Evolutionary conservation across 139 green algal genomes (phyloP).

Genomic region (Choricystis sp.): DNA sequence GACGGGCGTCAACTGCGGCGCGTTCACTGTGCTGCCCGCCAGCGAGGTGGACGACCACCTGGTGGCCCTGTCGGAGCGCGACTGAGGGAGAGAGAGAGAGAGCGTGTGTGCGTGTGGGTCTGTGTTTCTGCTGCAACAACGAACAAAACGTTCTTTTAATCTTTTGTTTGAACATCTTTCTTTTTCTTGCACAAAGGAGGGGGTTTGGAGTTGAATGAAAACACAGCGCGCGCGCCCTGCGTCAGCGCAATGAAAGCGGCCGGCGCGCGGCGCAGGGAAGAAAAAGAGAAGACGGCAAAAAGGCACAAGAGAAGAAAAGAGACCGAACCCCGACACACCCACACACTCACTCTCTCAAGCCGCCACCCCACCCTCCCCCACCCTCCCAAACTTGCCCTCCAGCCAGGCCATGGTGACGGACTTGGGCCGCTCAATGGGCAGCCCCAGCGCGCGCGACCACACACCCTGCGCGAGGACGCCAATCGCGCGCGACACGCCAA

Average conservation of each 20-base stretch:
- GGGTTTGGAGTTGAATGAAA: too few relatives aligned
- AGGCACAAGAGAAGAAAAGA: too few relatives aligned
- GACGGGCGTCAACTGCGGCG: slow-evolving; percentile 14
- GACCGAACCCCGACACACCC: too few relatives aligned
- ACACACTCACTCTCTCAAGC: background rate
- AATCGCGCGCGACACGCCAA: slow-evolving; percentile 83
- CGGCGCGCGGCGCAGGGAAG: too few relatives aligned
- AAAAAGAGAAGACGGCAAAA: too few relatives aligned
- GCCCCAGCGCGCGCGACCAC: slow-evolving; percentile 77
- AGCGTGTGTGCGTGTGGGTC: background rate
- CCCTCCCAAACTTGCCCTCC: slow-evolving; percentile 13
- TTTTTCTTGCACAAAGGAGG: too few relatives aligned
- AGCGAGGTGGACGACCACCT: slow-evolving; percentile 78
- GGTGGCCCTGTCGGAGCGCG: slow-evolving; percentile 70
- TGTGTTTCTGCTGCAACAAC: background rate
- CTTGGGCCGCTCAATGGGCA: slow-evolving; percentile 97
- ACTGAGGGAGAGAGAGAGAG: slow-evolving; percentile 28
- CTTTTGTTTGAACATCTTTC: too few relatives aligned
- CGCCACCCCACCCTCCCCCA: background rate
- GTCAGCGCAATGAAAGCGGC: too few relatives aligned
- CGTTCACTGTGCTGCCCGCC: slow-evolving; percentile 48
- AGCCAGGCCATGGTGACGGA: slow-evolving; percentile 62
- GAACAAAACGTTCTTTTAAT: background rate
- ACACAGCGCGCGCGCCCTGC: too few relatives aligned
- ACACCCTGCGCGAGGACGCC: slow-evolving; percentile 77